Evolutionary conservation across 108 stramenopile species (phyloP).

Genomic region (Fistulifera solaris): DNA sequence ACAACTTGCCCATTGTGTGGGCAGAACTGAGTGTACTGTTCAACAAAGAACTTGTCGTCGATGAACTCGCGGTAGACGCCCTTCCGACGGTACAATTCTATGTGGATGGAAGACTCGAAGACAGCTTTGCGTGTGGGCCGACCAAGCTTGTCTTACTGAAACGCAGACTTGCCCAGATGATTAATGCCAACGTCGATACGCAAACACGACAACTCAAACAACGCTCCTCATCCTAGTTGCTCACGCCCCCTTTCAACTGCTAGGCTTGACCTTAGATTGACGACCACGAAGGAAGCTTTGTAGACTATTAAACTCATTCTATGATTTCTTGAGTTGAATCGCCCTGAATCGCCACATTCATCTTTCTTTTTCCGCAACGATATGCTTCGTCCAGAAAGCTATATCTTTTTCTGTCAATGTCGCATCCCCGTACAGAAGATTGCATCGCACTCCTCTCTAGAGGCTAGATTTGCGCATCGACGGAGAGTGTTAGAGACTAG

Average conservation of each 20-base stretch:
- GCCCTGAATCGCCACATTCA: too few relatives aligned
- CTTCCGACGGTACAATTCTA: conserved; percentile 65
- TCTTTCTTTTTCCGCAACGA: too few relatives aligned
- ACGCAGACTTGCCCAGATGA: conserved; percentile 46
- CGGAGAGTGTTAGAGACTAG: too few relatives aligned
- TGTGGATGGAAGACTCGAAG: conserved; percentile 44
- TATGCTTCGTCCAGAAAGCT: too few relatives aligned
- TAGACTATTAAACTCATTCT: too few relatives aligned
- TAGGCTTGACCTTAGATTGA: too few relatives aligned
- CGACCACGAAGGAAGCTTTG: too few relatives aligned
- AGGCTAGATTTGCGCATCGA: too few relatives aligned
- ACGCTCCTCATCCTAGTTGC: conserved; percentile 9
- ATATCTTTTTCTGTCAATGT: too few relatives aligned
- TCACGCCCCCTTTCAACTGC: not conserved
- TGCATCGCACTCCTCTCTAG: too few relatives aligned
- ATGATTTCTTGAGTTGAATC: too few relatives aligned
- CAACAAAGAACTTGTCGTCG: conserved; percentile 49
- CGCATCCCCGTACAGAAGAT: too few relatives aligned
- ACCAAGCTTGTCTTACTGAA: conserved; percentile 52
- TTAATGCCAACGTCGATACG: conserved; percentile 47
- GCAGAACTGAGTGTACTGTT: conserved; percentile 31
- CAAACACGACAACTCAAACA: conserved; percentile 28
- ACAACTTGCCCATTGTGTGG: conserved; percentile 44
- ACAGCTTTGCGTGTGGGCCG: conserved; percentile 68
- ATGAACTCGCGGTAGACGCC: conserved; percentile 40